phyloP scores from a whole-genome alignment of 73 alveolate genomes.

The Paramecium octaurelia region DNA sequence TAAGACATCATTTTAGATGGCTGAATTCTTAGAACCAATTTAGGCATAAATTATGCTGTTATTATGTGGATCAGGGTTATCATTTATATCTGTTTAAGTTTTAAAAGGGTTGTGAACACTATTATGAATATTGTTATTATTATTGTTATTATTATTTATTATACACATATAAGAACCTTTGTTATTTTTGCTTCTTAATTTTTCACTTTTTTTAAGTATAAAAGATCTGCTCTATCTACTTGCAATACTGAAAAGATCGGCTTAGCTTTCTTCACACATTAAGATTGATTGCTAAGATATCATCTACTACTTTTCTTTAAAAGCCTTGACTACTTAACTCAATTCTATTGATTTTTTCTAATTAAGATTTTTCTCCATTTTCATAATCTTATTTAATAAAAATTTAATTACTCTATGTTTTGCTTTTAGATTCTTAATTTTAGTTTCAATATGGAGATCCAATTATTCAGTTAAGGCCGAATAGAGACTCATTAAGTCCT shows the following conservation, averaged over 20 bases:
- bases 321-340: neutral
- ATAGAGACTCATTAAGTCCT: slow-evolving; percentile 35
- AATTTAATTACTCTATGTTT: neutral
- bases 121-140: neutral
- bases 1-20: neutral
- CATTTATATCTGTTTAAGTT: neutral
- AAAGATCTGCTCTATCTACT: neutral
- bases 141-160: neutral
- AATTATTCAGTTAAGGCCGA: neutral
- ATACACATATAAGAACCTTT: neutral
- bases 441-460: neutral
- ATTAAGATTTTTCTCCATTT: slow-evolving; percentile 14
- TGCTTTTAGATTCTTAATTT: neutral
- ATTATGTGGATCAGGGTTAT: neutral
- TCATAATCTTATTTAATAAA: neutral
- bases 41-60: slow-evolving; percentile 10
- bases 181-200: neutral
- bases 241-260: neutral
- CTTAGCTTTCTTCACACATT: slow-evolving; percentile 21
- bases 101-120: neutral
- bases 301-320: neutral
- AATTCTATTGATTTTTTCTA: neutral
- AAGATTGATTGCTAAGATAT: neutral
- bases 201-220: neutral
- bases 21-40: neutral